phyloP scores from a whole-genome alignment of 2,329 filamentous ascomycete genomes.

The Cryphonectria parasitica region DNA sequence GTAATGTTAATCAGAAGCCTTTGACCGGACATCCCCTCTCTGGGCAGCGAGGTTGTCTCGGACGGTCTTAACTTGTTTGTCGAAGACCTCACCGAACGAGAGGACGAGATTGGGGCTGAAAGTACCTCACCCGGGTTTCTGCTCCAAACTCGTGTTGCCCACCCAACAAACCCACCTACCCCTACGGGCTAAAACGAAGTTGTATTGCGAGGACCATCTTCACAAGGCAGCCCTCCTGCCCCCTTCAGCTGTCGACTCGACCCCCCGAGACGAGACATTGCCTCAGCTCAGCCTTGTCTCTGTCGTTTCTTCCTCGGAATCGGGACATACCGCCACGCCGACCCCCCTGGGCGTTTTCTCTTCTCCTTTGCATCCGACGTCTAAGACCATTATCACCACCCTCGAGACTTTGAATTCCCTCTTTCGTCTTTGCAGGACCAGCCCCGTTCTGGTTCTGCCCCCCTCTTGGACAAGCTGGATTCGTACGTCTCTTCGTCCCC shows the following conservation, averaged over 20 bases:
- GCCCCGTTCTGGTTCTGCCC: constrained; percentile 25
- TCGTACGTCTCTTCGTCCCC: constrained; percentile 26
- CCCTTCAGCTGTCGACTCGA: constrained; percentile 1
- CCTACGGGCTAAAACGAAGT: background rate
- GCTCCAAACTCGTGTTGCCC: background rate
- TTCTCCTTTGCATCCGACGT: constrained; percentile 10
- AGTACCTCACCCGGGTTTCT: background rate
- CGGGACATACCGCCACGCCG: constrained; percentile 8
- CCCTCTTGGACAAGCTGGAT: constrained; percentile 29
- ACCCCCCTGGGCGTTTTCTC: background rate
- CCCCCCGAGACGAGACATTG: constrained; percentile 20
- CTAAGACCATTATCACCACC: background rate
- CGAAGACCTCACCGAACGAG: background rate
- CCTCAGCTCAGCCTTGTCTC: constrained; percentile 15
- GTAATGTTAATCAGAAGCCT: constrained; percentile 29
- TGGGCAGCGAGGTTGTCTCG: constrained; percentile 18
- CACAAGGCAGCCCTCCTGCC: constrained; percentile 1
- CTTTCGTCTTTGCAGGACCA: constrained; percentile 24
- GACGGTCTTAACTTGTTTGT: constrained; percentile 11
- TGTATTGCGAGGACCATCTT: background rate
- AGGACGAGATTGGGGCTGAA: background rate
- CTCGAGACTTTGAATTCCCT: background rate
- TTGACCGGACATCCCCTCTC: constrained; percentile 21
- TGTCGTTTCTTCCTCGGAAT: constrained; percentile 3
- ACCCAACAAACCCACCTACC: background rate